Base-by-base conservation (phyloP, 805 yeast species). In the Jamesozyma hellenica region DNA sequence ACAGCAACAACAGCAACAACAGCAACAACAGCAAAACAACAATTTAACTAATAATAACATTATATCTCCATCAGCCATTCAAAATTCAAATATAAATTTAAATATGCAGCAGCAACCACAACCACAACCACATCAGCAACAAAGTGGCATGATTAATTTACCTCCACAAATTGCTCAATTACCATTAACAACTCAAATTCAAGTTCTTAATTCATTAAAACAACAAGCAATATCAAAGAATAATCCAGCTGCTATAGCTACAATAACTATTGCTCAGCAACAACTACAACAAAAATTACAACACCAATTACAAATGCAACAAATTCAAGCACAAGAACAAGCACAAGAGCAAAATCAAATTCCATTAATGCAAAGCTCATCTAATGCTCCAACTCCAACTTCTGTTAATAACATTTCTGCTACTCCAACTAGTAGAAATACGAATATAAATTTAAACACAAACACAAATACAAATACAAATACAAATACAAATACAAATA, bases 141-240 rank as follows among this genome's bases (percentile, higher is more conserved):
- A 50, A 39, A 28, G 21, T 13, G 26, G 28, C n/a, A 32, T 35
- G 17, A 35, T 58, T 14, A 59, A 51, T 35, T 31, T 59, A 16
- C 64, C 64, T 4, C 61, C 62, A 8, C 63, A 58, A 38, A 56
- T 59, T 31, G 61, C 63, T 3, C 58, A 56, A 36, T 43, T 59
- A 19, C 61, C 64, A 3, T 48, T 56, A 26, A 56, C 55, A 7
- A 47, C 50, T 39, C 64, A 59, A 35, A 54, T 56, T 29, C 61
- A 57, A 16, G 60, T 58, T 4, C 45, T 59, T 18, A 50, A 46
- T 17, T 43, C 49, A n/a, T 43, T 58, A 29, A 57, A 58, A 35
- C 60, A 57, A 34, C 59, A 58, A 38, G 63, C 63, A 10, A 47
- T 57, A 11, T 52, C 56, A 16, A 56, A 50, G 35, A 52, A 57